Evolutionary conservation across 2,329 filamentous ascomycete species (phyloP).

Genomic region (Elsinoe ampelina): DNA sequence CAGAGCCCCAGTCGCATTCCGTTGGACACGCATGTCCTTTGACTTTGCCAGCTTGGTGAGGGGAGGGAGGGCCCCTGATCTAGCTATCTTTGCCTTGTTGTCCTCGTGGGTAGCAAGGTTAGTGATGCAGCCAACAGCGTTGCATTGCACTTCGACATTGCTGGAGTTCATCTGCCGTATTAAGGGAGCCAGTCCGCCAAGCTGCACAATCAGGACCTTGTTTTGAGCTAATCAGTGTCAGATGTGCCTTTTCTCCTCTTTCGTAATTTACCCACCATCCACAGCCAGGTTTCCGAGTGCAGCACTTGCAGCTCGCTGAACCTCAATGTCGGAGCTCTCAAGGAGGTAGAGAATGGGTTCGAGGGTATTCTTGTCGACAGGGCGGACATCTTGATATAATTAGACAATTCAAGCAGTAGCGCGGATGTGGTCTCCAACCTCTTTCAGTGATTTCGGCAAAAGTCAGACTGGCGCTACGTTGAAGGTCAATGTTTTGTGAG

Average conservation of each 20-base stretch:
- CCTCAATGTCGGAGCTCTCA: slow-evolving; percentile 91
- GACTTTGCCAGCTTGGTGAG: slow-evolving; percentile 90
- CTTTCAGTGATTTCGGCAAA: slow-evolving; percentile 98
- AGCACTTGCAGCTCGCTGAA: slow-evolving; percentile 91
- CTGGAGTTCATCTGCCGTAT: slow-evolving; percentile 97
- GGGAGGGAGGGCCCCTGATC: slow-evolving; percentile 83
- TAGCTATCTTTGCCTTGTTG: slow-evolving; percentile 97
- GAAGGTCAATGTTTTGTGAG: slow-evolving; percentile 96
- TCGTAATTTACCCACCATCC: slow-evolving; percentile 57
- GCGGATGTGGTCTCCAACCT: slow-evolving; percentile 48
- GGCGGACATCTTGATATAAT: slow-evolving; percentile 66
- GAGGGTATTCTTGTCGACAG: slow-evolving; percentile 89
- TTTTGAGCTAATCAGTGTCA: slow-evolving; percentile 69
- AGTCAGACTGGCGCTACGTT: slow-evolving; percentile 92
- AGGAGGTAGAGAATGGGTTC: slow-evolving; percentile 93
- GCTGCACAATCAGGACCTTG: slow-evolving; percentile 89
- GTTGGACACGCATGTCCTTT: slow-evolving; percentile 95
- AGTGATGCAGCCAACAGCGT: slow-evolving; percentile 96
- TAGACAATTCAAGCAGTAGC: slow-evolving; percentile 14
- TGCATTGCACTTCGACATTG: slow-evolving; percentile 98
- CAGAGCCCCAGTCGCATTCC: slow-evolving; percentile 90
- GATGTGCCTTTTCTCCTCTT: not conserved
- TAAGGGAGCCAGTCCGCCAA: slow-evolving; percentile 80
- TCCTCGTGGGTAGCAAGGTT: slow-evolving; percentile 97
- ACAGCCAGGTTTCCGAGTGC: slow-evolving; percentile 93